A percentile compares a stretch with the other conserved stretches of the same genome.
Conservation (phyloP, 331 rosid species). For the Acacia pycnantha region DNA sequence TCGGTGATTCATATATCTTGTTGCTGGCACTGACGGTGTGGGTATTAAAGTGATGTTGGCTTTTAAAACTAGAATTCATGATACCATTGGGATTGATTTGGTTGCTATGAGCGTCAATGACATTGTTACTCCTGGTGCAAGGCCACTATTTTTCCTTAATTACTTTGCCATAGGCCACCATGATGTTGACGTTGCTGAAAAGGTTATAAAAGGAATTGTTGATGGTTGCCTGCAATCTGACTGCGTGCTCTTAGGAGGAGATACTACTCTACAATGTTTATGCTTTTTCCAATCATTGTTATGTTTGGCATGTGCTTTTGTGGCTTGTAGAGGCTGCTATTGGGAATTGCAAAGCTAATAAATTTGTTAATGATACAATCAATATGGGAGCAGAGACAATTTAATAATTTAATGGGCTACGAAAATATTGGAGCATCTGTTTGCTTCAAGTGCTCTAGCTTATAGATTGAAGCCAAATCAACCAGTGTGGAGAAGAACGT, state of each 20-base stretch:
- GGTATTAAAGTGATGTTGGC: constrained; percentile 92
- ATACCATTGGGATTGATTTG: constrained; percentile 93
- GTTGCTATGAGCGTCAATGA: constrained; percentile 97
- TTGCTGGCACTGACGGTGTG: constrained; percentile 94
- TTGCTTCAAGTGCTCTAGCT: too few relatives aligned
- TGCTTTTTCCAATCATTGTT: too few relatives aligned
- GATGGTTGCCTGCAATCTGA: constrained; percentile 90
- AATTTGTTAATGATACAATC: too few relatives aligned
- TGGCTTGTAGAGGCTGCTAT: too few relatives aligned
- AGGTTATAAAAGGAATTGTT: constrained; percentile 91
- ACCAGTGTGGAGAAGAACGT: too few relatives aligned
- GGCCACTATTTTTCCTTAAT: constrained; percentile 89
- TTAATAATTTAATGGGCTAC: too few relatives aligned
- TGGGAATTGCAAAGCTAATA: too few relatives aligned
- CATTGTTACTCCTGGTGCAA: constrained; percentile 90
- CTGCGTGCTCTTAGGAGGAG: constrained; percentile 85
- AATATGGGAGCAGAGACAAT: too few relatives aligned
- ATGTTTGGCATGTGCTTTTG: too few relatives aligned
- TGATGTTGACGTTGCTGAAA: constrained; percentile 88
- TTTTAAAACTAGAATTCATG: constrained; percentile 85
- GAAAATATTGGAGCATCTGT: too few relatives aligned
- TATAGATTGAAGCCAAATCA: too few relatives aligned
- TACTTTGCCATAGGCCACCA: constrained; percentile 89
- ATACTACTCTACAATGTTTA: too few relatives aligned
- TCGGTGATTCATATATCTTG: constrained; percentile 85